Evolutionary conservation across 1,284 basidiomycete species (phyloP).

Genomic region (Trichosporon sp.): DNA sequence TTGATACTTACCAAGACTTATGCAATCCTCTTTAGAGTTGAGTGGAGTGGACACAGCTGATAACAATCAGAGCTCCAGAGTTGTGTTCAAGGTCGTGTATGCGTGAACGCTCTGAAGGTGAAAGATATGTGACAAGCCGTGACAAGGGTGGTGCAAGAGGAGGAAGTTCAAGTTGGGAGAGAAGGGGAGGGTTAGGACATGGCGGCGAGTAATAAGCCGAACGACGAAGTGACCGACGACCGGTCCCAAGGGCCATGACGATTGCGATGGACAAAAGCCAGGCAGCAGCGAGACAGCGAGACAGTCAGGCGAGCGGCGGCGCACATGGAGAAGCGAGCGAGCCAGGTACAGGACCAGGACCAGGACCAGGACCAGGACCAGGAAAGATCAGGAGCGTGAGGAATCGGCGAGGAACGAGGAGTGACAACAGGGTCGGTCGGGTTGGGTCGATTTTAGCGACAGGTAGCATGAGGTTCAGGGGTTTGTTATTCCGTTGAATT

Average conservation of each 20-base stretch:
- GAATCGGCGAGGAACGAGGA: neutral
- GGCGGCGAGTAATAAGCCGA: neutral
- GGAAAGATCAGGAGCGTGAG: neutral
- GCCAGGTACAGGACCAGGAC: neutral
- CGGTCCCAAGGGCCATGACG: conserved; percentile 4
- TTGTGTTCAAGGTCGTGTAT: neutral
- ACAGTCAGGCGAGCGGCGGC: neutral
- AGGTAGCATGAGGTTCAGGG: conserved; percentile 9
- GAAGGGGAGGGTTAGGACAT: neutral
- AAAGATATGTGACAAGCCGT: neutral
- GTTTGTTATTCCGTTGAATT: conserved; percentile 15
- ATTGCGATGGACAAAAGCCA: conserved; percentile 14
- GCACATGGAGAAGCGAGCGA: neutral
- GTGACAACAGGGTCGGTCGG: conserved; percentile 13
- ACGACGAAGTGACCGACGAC: neutral
- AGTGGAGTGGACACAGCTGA: neutral
- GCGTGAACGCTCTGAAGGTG: neutral
- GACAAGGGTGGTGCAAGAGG: neutral
- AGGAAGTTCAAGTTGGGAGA: neutral
- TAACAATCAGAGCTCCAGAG: neutral
- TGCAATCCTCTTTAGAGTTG: neutral
- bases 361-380: no score
- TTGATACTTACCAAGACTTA: conserved; percentile 2
- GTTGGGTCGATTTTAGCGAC: conserved; percentile 10
- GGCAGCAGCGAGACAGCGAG: neutral